Percentiles rank a stretch among this genome's conserved stretches.
These are phyloP conservation scores for Pulveroboletus ravenelii DNA, from an alignment of 768 basidiomycete genomes.

Conservation along the genomic window DNA sequence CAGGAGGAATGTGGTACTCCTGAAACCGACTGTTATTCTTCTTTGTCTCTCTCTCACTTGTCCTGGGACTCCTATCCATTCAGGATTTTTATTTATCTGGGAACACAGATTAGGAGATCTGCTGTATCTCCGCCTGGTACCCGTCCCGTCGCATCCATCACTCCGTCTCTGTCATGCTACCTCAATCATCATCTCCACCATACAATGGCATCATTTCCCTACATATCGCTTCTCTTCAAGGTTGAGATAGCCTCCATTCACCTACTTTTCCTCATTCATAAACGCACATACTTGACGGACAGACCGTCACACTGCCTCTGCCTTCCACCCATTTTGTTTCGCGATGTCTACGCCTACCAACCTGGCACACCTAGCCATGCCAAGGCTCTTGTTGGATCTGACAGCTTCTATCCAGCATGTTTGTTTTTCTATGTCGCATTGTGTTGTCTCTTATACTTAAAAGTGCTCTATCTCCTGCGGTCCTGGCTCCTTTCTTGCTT, in stretches of 20 bases:
- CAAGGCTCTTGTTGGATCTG: constrained; percentile 9
- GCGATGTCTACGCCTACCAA: constrained; percentile 13
- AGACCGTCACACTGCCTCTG: constrained; percentile 14
- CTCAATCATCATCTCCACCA: constrained; percentile 23
- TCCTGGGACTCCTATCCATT: constrained; percentile 27
- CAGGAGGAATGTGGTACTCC: constrained; percentile 18
- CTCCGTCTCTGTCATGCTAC: constrained; percentile 16
- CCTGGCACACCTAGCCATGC: constrained; percentile 6
- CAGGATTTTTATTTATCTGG: constrained; percentile 34
- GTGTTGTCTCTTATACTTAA: constrained; percentile 10
- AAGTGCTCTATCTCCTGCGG: constrained; percentile 22
- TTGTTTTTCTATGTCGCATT: constrained; percentile 11
- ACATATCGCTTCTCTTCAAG: constrained; percentile 17
- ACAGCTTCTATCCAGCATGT: constrained; percentile 13
- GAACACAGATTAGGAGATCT: constrained; percentile 27
- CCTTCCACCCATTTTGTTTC: constrained; percentile 9
- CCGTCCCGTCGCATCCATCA: constrained; percentile 23
- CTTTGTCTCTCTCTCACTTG: constrained; percentile 18
- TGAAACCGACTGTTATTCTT: constrained; percentile 17
- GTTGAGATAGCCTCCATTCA: constrained; percentile 10
- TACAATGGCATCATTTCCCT: constrained; percentile 28
- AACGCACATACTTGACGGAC: constrained; percentile 21
- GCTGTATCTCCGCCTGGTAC: constrained; percentile 21
- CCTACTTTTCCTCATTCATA: constrained; percentile 8
- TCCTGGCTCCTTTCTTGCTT: constrained; percentile 21